phyloP scores from a whole-genome alignment of 2,329 filamentous ascomycete species.

The Talaromyces amestolkiae region DNA sequence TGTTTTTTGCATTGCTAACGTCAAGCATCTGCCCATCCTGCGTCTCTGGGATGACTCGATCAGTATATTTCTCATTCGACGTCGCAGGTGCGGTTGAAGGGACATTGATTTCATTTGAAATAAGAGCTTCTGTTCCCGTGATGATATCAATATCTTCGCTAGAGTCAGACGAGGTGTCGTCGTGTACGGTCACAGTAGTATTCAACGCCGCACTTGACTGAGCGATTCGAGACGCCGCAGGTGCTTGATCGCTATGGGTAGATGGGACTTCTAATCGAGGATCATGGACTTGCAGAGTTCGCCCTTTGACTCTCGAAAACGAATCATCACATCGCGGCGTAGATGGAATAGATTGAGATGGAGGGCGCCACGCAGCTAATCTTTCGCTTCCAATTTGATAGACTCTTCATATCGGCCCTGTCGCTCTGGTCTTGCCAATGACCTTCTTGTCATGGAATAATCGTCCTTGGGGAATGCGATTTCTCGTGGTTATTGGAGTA shows the following conservation, averaged over 20 bases:
- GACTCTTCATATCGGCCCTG: slow-evolving; percentile 15
- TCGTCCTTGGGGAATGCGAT: not conserved
- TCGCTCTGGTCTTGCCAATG: slow-evolving; percentile 15
- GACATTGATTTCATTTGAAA: not conserved
- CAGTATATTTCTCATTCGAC: not conserved
- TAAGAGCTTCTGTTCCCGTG: not conserved
- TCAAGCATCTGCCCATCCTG: slow-evolving; percentile 20
- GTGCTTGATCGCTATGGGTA: not conserved
- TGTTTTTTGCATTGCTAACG: slow-evolving; percentile 12
- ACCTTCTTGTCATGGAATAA: not conserved
- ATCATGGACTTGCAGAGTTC: not conserved
- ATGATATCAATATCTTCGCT: not conserved
- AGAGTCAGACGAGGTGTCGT: not conserved
- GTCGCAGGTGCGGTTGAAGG: not conserved
- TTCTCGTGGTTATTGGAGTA: too few relatives aligned
- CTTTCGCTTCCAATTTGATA: not conserved
- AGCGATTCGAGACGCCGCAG: not conserved
- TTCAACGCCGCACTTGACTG: not conserved
- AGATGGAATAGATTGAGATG: not conserved
- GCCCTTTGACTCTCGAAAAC: not conserved
- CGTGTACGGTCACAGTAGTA: not conserved
- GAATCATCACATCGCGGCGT: not conserved
- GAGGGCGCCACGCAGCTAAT: not conserved
- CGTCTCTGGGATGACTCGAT: not conserved
- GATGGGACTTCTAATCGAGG: not conserved